Evolutionary conservation across 768 basidiomycete species (phyloP), one percentile per base, ranked within the genome.

Genomic region (Leucocoprinus birnbaumii): DNA sequence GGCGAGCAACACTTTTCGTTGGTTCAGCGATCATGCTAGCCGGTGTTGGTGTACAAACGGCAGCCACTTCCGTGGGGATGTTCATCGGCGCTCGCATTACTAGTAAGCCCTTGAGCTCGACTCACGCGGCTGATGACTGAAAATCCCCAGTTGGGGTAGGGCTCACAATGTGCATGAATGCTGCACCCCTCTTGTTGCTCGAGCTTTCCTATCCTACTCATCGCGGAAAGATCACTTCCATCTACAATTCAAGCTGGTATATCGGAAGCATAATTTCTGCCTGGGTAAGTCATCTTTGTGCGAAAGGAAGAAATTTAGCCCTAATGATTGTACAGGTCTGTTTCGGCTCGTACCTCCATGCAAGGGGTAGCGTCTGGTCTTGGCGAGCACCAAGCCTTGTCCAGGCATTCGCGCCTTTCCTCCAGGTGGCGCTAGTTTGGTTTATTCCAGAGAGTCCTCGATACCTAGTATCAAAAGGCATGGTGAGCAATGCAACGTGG

Each of bases 171-270:
- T 83, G 80, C 51, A 68, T 78, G 31, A 88, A 83, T 59, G 79
- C 86, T 3, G 82, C 82, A 0, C 85, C 86, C 3, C 68, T 87
- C 44, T 69, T 87, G 21, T 75, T 87, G 44, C 80, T 83, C 25
- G 86, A 87, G 65, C 70, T 88, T 11, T 77, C 85, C 4, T 87
- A 89, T 68, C 87, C 87, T 24, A 87, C 86, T 3, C 86, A 87
- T 62, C 71, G 74, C 53, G 84, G 80, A 2, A 81, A 83, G 66
- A 70, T 85, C 19, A 85, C 82, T 14, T 79, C 84, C 9, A 64
- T 85, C 53, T 89, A 85, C 67, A 90, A 91, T 68, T 77, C 85
- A 0, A 79, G 77, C 47, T 91, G 89, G 89, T 90, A 90, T 66
- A 62, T 85, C 34, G 89, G 89, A 9, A 84, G 84, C 57, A 84